Evolutionary conservation across 2,329 filamentous ascomycete genomes (phyloP).

Genomic region (Diplodia scrobiculata): DNA sequence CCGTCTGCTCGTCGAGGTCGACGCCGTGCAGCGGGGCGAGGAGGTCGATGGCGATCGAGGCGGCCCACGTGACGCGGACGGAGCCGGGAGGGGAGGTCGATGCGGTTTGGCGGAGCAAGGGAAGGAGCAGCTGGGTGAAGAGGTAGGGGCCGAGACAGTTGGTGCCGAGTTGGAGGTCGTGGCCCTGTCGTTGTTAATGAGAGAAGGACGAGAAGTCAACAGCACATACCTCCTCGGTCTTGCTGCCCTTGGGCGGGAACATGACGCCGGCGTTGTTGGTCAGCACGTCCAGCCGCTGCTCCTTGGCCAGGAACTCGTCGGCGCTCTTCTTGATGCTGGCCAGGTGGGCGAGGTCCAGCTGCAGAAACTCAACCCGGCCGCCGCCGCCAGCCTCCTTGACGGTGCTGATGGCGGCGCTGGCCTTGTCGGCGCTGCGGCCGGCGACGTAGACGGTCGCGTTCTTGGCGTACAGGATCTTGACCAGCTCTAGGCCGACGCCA

Average conservation of each 20-base stretch:
- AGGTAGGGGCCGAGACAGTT: constrained; percentile 49
- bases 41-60: constrained; percentile 33
- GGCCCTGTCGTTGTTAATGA: constrained; percentile 30
- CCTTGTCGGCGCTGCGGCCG: constrained; percentile 52
- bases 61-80: constrained; percentile 45
- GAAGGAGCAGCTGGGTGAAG: constrained; percentile 46
- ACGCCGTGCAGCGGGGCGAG: constrained; percentile 29
- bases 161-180: constrained; percentile 44
- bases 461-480: constrained; percentile 56
- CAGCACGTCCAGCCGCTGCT: constrained; percentile 50
- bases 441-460: constrained; percentile 61
- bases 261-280: constrained; percentile 44
- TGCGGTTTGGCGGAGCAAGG: constrained; percentile 42
- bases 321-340: constrained; percentile 46
- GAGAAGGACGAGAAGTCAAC: background rate
- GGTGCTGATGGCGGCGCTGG: constrained; percentile 48
- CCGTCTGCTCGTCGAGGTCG: constrained; percentile 26
- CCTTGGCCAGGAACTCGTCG: constrained; percentile 42
- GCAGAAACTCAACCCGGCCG: constrained; percentile 35
- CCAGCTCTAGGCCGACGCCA: constrained; percentile 57
- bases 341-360: constrained; percentile 50
- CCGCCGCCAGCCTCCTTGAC: constrained; percentile 42
- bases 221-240: constrained; percentile 29
- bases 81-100: constrained; percentile 32
- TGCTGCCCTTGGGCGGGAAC: constrained; percentile 35